A percentile compares a stretch with the other conserved stretches of the same genome.
Evolutionary conservation across 352 stramenopile species (phyloP).

Genomic region (Phytopythium vexans): DNA sequence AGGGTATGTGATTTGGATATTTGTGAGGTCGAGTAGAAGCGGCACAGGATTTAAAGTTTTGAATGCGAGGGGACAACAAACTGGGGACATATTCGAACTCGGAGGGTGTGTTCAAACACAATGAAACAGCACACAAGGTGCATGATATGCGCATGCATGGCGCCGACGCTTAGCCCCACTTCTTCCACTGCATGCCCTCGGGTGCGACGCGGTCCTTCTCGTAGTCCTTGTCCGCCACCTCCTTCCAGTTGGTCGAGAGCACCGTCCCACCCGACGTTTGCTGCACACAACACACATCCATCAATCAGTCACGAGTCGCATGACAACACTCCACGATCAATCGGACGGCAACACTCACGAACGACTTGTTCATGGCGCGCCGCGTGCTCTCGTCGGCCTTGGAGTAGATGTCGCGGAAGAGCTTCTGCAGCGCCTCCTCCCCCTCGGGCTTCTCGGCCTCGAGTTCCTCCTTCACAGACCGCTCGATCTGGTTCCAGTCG

Average conservation of each 20-base stretch:
- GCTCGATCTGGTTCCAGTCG: slow-evolving; percentile 89
- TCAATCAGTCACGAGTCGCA: background rate
- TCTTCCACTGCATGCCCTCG: slow-evolving; percentile 91
- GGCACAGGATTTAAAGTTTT: slow-evolving; percentile 2
- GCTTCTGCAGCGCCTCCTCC: slow-evolving; percentile 89
- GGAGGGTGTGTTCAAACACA: too few species aligned
- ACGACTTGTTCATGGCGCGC: slow-evolving; percentile 93
- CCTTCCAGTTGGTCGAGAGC: slow-evolving; percentile 91
- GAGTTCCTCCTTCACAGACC: slow-evolving; percentile 72
- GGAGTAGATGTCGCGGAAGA: slow-evolving; percentile 92
- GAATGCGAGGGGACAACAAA: too few species aligned
- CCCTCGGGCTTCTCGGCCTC: slow-evolving; percentile 88
- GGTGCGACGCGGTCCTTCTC: slow-evolving; percentile 84
- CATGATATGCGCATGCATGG: background rate
- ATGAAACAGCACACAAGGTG: too few species aligned
- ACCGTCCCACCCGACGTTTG: slow-evolving; percentile 93
- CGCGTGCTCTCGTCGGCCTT: slow-evolving; percentile 90
- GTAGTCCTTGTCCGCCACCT: slow-evolving; percentile 89
- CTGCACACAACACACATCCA: slow-evolving; percentile 19
- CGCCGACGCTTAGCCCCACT: slow-evolving; percentile 42
- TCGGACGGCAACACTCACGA: slow-evolving; percentile 43
- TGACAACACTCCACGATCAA: background rate
- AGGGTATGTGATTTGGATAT: background rate
- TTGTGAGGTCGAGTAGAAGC: background rate
- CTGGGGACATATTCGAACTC: too few species aligned